A percentile compares a stretch with the other conserved stretches of the same genome.
phyloP scores from a whole-genome alignment of 768 basidiomycete species.

The Rickenella mellea region DNA sequence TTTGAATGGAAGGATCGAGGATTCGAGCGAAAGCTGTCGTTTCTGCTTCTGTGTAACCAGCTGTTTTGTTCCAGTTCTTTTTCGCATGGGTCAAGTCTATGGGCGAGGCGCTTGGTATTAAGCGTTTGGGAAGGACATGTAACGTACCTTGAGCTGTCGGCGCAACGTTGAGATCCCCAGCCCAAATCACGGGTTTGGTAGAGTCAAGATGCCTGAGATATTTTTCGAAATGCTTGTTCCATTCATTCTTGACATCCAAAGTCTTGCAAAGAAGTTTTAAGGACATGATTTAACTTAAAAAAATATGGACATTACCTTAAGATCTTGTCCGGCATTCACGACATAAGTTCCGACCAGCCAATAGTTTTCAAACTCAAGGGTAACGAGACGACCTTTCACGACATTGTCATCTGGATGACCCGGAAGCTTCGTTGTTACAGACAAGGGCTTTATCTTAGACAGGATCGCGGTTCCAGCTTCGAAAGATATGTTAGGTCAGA shows the following conservation, averaged over 20 bases:
- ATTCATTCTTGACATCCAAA: constrained; percentile 63
- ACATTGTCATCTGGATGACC: constrained; percentile 55
- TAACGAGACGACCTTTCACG: constrained; percentile 72
- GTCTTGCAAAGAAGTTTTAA: constrained; percentile 44
- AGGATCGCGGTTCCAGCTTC: constrained; percentile 78
- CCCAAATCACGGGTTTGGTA: constrained; percentile 82
- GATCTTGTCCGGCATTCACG: constrained; percentile 66
- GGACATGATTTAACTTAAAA: background rate
- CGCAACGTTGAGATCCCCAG: constrained; percentile 81
- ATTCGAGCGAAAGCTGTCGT: constrained; percentile 66
- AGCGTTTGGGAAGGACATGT: constrained; percentile 2
- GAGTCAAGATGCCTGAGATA: constrained; percentile 67
- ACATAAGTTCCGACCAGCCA: constrained; percentile 78
- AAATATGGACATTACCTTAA: constrained; percentile 46
- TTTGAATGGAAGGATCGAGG: constrained; percentile 35
- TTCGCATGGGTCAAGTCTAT: constrained; percentile 63
- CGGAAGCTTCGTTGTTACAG: constrained; percentile 57
- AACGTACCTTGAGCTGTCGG: constrained; percentile 58
- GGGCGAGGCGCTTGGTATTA: background rate
- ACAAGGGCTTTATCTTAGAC: constrained; percentile 66
- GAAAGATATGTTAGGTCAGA: background rate
- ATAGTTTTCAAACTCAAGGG: constrained; percentile 64
- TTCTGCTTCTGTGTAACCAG: constrained; percentile 80
- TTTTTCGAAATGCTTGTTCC: constrained; percentile 69
- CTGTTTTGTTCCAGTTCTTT: constrained; percentile 79